Conservation (phyloP, 2,329 filamentous ascomycete species). For the Dactylellina sp. region DNA sequence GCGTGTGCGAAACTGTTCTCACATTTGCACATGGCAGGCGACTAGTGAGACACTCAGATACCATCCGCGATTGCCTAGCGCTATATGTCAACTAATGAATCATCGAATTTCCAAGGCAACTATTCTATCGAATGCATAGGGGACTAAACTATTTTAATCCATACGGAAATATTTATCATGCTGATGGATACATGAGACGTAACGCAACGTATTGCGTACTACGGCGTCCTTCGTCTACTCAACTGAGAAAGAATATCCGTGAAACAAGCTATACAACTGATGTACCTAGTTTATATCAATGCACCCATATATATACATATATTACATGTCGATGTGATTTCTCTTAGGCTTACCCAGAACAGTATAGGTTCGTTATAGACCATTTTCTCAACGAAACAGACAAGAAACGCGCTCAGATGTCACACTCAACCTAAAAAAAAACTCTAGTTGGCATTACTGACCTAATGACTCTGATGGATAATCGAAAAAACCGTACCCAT, state of each 20-base stretch:
- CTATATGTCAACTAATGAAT: neutral
- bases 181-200: neutral
- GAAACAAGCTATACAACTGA: neutral
- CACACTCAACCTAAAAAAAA: neutral
- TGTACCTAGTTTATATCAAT: too few species aligned
- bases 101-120: conserved; percentile 14
- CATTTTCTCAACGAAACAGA: neutral
- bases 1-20: conserved; percentile 4
- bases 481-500: neutral
- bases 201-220: neutral
- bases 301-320: neutral
- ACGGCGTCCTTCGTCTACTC: neutral
- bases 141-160: too few species aligned
- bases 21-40: conserved; percentile 35
- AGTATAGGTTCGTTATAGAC: neutral
- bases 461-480: conserved; percentile 5
- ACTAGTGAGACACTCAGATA: conserved; percentile 31
- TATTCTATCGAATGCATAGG: conserved; percentile 5
- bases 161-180: too few species aligned
- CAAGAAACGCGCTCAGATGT: neutral
- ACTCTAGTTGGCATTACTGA: neutral
- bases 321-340: neutral
- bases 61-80: conserved; percentile 18
- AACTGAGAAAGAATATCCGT: neutral
- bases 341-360: neutral